These are phyloP conservation scores for Basidiobolus heterosporus DNA, from an alignment of 371 early-diverging fungal genomes.

Conservation along the genomic window DNA sequence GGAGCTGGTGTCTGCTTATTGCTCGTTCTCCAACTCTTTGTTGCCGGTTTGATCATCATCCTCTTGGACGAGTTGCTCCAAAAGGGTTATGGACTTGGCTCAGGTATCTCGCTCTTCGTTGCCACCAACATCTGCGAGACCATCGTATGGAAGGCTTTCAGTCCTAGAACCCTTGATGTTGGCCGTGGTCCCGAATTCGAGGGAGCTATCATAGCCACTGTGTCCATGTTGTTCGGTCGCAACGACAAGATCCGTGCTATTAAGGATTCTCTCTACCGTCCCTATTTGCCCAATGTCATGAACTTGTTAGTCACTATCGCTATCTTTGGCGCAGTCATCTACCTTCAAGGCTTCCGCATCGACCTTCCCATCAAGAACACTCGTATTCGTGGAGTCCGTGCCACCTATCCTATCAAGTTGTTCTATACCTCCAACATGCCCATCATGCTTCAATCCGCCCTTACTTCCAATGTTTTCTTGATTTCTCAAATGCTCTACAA, in stretches of 20 bases:
- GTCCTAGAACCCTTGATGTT: constrained; percentile 91
- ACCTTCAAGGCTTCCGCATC: constrained; percentile 98
- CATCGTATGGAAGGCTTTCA: constrained; percentile 98
- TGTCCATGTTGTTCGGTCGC: constrained; percentile 91
- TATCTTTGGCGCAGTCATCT: constrained; percentile 93
- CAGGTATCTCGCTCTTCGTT: constrained; percentile 98
- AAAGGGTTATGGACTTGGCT: constrained; percentile 99
- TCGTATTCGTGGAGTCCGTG: constrained; percentile 90
- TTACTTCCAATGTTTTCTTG: constrained; percentile 89
- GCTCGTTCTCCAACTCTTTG: constrained; percentile 89
- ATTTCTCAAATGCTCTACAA: constrained; percentile 92
- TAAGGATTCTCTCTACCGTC: constrained; percentile 96
- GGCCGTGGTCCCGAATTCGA: constrained; percentile 98
- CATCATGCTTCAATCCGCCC: constrained; percentile 96
- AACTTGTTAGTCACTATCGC: constrained; percentile 80
- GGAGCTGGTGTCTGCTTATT: constrained; percentile 87
- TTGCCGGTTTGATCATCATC: constrained; percentile 94
- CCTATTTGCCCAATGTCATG: constrained; percentile 91
- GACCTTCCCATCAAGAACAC: constrained; percentile 97
- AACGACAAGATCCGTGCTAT: constrained; percentile 94
- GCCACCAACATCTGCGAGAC: constrained; percentile 99
- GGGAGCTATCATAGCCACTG: constrained; percentile 91
- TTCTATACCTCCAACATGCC: constrained; percentile 99
- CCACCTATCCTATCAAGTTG: constrained; percentile 95
- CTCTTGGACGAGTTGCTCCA: constrained; percentile 98